A percentile compares a stretch with the other conserved stretches of the same genome.
These are phyloP conservation scores for Delphinella strobiligena DNA, from an alignment of 2,329 filamentous ascomycete genomes.

Conservation along the genomic window DNA sequence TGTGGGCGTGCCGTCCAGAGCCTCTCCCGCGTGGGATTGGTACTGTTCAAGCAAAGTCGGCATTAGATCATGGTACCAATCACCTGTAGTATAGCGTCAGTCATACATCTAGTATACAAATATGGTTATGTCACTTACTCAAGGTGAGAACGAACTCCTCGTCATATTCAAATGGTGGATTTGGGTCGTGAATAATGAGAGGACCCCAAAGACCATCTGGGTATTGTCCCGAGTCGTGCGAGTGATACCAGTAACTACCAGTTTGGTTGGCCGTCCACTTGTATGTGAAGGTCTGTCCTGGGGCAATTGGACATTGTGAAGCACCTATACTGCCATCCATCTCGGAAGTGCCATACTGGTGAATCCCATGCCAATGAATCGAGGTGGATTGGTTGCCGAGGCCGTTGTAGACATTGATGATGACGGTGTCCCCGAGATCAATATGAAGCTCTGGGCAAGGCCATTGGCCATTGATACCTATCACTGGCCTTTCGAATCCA, in stretches of 20 bases:
- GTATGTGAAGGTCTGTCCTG: slow-evolving; percentile 53
- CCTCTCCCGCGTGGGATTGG: slow-evolving; percentile 33
- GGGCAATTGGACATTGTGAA: slow-evolving; percentile 55
- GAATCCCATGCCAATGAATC: slow-evolving; percentile 69
- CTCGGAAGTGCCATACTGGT: slow-evolving; percentile 60
- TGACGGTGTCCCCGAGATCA: slow-evolving; percentile 59
- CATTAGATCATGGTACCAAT: slow-evolving; percentile 57
- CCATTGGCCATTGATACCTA: slow-evolving; percentile 62
- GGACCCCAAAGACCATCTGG: slow-evolving; percentile 59
- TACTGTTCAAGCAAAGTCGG: slow-evolving; percentile 39
- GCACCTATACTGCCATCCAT: slow-evolving; percentile 63
- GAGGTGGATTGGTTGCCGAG: slow-evolving; percentile 52
- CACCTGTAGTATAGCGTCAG: no score
- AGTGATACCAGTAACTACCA: slow-evolving; percentile 56
- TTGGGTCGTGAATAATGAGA: slow-evolving; percentile 49
- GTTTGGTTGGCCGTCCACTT: slow-evolving; percentile 46
- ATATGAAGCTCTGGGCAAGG: slow-evolving; percentile 61
- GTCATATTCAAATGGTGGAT: slow-evolving; percentile 42
- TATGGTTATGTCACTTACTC: no score
- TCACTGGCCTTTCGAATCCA: slow-evolving; percentile 36
- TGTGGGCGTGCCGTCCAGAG: slow-evolving; percentile 41
- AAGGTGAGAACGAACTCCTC: slow-evolving; percentile 54
- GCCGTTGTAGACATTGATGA: slow-evolving; percentile 58
- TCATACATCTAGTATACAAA: no score
- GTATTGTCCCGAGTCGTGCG: slow-evolving; percentile 52